These are phyloP conservation scores for Penicillium thymicola DNA, from an alignment of 2,329 filamentous ascomycete genomes.

Conservation along the genomic window DNA sequence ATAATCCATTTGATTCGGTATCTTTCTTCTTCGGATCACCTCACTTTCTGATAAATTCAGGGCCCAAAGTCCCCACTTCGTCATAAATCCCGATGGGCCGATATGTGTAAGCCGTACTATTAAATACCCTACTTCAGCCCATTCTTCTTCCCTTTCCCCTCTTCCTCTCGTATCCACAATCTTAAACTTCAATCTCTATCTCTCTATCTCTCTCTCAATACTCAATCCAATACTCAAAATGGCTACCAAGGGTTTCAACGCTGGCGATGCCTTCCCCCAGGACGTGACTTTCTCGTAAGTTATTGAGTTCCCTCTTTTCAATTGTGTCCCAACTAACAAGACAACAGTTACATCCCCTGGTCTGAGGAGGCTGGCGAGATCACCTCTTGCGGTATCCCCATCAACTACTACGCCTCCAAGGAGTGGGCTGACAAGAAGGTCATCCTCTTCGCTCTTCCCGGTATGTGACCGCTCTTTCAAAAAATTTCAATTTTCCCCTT, in stretches of 20 bases:
- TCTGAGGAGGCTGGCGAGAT: conserved; percentile 65
- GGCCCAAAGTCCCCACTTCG: conserved; percentile 15
- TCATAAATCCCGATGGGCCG: conserved; percentile 25
- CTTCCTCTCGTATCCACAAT: conserved; percentile 5
- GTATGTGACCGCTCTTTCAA: conserved; percentile 35
- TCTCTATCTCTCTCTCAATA: conserved; percentile 3
- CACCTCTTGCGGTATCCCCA: conserved; percentile 73
- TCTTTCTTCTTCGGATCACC: conserved; percentile 37
- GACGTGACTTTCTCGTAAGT: conserved; percentile 72
- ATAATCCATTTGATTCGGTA: conserved; percentile 37
- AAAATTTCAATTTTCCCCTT: neutral
- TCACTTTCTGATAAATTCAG: conserved; percentile 20
- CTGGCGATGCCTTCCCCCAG: conserved; percentile 78
- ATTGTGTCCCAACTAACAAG: conserved; percentile 4
- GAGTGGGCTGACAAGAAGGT: conserved; percentile 70
- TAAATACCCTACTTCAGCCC: conserved; percentile 16
- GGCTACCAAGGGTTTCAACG: conserved; percentile 64
- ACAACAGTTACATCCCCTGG: conserved; percentile 69
- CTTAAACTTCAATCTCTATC: conserved; percentile 3
- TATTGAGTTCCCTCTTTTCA: neutral
- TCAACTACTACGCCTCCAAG: conserved; percentile 75
- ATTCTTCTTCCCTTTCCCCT: conserved; percentile 6
- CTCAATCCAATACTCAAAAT: conserved; percentile 39
- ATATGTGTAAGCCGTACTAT: conserved; percentile 24
- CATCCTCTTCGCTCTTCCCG: conserved; percentile 66